Base-by-base conservation (phyloP, 176 grass and related monocot species). In the Saccharum spontaneum region DNA sequence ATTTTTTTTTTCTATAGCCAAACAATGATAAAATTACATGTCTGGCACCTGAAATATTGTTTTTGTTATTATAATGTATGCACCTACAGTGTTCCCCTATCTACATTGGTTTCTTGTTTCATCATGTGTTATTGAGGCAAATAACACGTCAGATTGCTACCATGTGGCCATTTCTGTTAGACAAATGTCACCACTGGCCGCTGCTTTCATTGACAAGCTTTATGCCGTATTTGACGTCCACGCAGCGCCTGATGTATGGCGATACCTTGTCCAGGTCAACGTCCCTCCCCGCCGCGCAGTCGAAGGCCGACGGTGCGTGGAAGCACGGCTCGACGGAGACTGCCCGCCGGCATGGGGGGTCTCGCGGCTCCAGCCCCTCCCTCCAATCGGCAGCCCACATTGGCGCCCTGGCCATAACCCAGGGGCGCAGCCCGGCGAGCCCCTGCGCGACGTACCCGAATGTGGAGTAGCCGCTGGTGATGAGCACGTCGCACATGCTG, bases 381-480 rank as follows among this genome's bases (percentile, higher is more conserved):
- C 22, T 72, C 73, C 64, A 71, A 30, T 86, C 62, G 17, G 34
- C 79, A 45, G 82, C 70, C 87, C 87, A 85, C 1, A 22, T 17
- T 5, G 87, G 82, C n/a, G 43, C 20, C 45, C 41, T 77, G 9
- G 62, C 3, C 80, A 97, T 84, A 39, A 94, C 24, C 90, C 87
- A 97, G 0, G 94, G 86, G n/a, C 69, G 76, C 46, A 86, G 12
- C 13, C 85, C 85, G 48, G 72, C 77, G 22, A 92, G 84, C 12
- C 87, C 91, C 63, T 84, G 84, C 44, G 91, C 84, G 0, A 92
- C 71, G 55, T 92, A 92, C 7, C 85, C 89, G 62, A 91, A 84
- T 7, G 81, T 87, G 17, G 91, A 93, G 66, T 28, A 52, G 13
- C 81, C 81, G 24, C 49, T 87, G 67, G 84, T 90, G 81, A 87